Conservation (phyloP, 2,329 filamentous ascomycete species). For the Penicillium sclerotiorum region DNA sequence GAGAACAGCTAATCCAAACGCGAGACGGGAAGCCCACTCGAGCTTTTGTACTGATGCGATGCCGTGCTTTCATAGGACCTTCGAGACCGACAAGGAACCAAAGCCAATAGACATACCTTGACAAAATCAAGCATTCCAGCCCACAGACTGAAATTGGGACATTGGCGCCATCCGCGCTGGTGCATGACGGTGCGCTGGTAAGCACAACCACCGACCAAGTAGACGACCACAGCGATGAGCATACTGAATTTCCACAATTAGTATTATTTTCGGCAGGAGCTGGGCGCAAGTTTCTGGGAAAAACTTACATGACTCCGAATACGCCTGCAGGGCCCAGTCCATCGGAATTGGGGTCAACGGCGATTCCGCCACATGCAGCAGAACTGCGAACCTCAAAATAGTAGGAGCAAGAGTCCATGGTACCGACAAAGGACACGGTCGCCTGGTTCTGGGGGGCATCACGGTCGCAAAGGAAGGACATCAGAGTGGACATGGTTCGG, state of each 20-base stretch:
- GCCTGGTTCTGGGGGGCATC: slow-evolving; percentile 71
- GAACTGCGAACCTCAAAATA: slow-evolving; percentile 90
- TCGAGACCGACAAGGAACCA: slow-evolving; percentile 40
- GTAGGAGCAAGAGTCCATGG: slow-evolving; percentile 90
- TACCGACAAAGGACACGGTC: slow-evolving; percentile 80
- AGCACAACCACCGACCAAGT: slow-evolving; percentile 87
- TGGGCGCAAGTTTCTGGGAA: neutral
- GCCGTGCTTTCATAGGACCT: slow-evolving; percentile 25
- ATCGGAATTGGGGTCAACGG: slow-evolving; percentile 55
- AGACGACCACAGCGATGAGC: slow-evolving; percentile 78
- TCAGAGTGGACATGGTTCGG: slow-evolving; percentile 72
- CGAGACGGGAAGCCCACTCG: slow-evolving; percentile 35
- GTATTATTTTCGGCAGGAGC: neutral
- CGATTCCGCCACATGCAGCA: slow-evolving; percentile 77
- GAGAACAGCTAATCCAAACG: slow-evolving; percentile 39
- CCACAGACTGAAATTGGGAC: slow-evolving; percentile 95
- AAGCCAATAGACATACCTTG: slow-evolving; percentile 63
- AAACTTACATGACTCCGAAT: slow-evolving; percentile 81
- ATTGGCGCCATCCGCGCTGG: slow-evolving; percentile 89
- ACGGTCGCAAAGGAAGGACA: slow-evolving; percentile 90
- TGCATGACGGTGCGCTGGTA: slow-evolving; percentile 95
- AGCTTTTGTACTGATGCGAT: slow-evolving; percentile 23
- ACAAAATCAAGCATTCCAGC: slow-evolving; percentile 82
- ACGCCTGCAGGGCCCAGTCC: slow-evolving; percentile 72
- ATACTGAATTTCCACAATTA: slow-evolving; percentile 38